These are phyloP conservation scores for Coleophoma eucalyptorum DNA, from an alignment of 2,329 filamentous ascomycete genomes.

Conservation along the genomic window DNA sequence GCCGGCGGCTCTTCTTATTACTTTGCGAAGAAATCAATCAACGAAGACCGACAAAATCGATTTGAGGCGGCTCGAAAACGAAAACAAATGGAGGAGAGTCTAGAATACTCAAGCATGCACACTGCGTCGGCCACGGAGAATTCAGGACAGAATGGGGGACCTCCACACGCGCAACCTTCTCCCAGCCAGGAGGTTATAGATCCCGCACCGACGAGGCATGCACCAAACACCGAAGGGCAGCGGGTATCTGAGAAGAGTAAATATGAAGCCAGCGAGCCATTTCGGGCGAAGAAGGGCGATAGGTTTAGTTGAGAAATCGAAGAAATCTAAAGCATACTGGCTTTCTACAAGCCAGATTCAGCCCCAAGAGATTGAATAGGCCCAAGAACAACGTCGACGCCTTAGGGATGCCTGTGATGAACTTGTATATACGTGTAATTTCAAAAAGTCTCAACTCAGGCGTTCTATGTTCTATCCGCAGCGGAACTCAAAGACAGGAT, in stretches of 20 bases:
- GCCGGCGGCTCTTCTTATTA: conserved; percentile 91
- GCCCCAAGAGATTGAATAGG: too few relatives aligned
- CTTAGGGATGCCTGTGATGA: too few relatives aligned
- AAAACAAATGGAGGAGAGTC: conserved; percentile 51
- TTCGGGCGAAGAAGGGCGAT: conserved; percentile 77
- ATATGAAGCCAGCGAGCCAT: conserved; percentile 79
- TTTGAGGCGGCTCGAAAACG: conserved; percentile 60
- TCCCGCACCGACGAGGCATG: conserved; percentile 82
- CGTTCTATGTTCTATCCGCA: too few relatives aligned
- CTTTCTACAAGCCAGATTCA: too few relatives aligned
- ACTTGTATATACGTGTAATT: too few relatives aligned
- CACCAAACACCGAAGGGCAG: conserved; percentile 66
- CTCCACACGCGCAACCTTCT: conserved; percentile 56
- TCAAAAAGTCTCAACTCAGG: too few relatives aligned
- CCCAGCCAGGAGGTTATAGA: conserved; percentile 75
- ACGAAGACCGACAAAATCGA: conserved; percentile 75
- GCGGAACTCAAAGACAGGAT: not conserved
- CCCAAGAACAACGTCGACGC: too few relatives aligned
- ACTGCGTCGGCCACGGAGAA: conserved; percentile 17
- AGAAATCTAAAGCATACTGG: too few relatives aligned
- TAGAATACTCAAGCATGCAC: conserved; percentile 41
- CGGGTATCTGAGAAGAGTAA: conserved; percentile 76
- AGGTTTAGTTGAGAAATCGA: conserved; percentile 58
- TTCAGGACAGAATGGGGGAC: conserved; percentile 37
- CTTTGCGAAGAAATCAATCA: conserved; percentile 93